Percentiles rank a stretch among this genome's conserved stretches.
Conservation (phyloP, 1,284 basidiomycete genomes). For the Ganoderma sinense region DNA sequence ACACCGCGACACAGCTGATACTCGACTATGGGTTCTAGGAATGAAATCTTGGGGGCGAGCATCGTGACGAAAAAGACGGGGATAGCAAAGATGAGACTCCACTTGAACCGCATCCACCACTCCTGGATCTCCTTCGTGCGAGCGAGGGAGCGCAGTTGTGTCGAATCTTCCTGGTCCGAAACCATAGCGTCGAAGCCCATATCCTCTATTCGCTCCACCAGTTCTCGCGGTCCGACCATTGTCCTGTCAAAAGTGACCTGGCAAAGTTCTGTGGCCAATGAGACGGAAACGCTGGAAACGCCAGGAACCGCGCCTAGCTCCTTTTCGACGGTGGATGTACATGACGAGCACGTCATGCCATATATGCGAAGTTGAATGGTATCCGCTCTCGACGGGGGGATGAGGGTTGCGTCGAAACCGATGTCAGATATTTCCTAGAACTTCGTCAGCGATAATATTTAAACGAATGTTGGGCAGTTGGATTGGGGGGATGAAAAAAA, state of each 20-base stretch:
- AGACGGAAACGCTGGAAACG: conserved; percentile 75
- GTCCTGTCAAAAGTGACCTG: conserved; percentile 81
- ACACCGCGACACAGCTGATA: conserved; percentile 67
- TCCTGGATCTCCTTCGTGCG: conserved; percentile 92
- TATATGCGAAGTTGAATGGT: conserved; percentile 81
- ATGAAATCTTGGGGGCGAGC: conserved; percentile 81
- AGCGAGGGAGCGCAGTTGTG: conserved; percentile 90
- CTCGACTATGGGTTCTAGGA: conserved; percentile 57
- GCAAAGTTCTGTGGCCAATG: conserved; percentile 77
- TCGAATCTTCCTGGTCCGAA: conserved; percentile 83
- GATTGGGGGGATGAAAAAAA: too few species aligned
- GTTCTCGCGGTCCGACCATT: conserved; percentile 80
- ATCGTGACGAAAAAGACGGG: conserved; percentile 95
- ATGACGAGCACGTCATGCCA: conserved; percentile 92
- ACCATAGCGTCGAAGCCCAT: conserved; percentile 92
- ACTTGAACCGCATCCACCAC: conserved; percentile 87
- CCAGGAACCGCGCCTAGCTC: conserved; percentile 79
- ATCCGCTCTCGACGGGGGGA: conserved; percentile 70
- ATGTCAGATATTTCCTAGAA: conserved; percentile 89
- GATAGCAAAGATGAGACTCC: conserved; percentile 82
- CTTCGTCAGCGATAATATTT: neutral
- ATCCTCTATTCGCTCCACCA: conserved; percentile 89
- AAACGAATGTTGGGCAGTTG: too few species aligned
- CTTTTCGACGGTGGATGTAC: conserved; percentile 81
- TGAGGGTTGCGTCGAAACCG: conserved; percentile 87